These are phyloP conservation scores for Metschnikowia koreensis DNA, from an alignment of 805 yeast species.

Conservation along the genomic window DNA sequence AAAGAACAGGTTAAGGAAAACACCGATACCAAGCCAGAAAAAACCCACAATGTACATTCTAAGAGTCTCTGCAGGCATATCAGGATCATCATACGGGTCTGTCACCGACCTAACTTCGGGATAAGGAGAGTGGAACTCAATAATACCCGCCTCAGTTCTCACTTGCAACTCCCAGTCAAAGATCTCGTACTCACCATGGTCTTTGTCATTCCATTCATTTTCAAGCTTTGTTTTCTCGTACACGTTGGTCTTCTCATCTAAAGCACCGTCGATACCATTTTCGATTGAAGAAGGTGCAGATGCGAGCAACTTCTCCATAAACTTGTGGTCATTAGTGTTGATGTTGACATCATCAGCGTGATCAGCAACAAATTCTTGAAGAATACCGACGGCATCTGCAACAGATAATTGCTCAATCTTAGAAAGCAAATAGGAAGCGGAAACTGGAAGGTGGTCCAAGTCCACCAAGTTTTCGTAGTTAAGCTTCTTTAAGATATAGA, in stretches of 20 bases:
- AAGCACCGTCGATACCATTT: neutral
- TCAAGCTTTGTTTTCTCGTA: constrained; percentile 13
- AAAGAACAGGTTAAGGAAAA: constrained; percentile 50
- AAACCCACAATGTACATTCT: constrained; percentile 54
- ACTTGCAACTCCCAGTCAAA: constrained; percentile 1
- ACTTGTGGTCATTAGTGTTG: constrained; percentile 34
- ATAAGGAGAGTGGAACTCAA: constrained; percentile 43
- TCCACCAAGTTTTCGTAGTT: constrained; percentile 24
- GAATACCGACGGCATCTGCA: constrained; percentile 39
- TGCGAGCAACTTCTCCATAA: constrained; percentile 22
- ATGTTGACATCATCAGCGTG: constrained; percentile 50
- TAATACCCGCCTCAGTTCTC: constrained; percentile 8
- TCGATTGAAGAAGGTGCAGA: neutral
- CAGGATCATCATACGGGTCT: constrained; percentile 50
- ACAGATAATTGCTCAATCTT: constrained; percentile 33
- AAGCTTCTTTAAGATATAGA: constrained; percentile 26
- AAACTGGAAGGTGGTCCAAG: constrained; percentile 31
- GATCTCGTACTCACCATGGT: neutral
- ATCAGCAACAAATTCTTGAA: constrained; percentile 38
- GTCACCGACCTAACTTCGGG: constrained; percentile 67
- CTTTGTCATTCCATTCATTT: neutral
- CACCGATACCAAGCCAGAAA: constrained; percentile 54
- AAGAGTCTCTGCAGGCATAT: constrained; percentile 49
- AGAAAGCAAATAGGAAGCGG: constrained; percentile 39
- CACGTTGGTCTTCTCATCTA: constrained; percentile 5